These are phyloP conservation scores for Aspergillaceae sp. DNA, from an alignment of 2,329 filamentous ascomycete species.

Conservation along the genomic window DNA sequence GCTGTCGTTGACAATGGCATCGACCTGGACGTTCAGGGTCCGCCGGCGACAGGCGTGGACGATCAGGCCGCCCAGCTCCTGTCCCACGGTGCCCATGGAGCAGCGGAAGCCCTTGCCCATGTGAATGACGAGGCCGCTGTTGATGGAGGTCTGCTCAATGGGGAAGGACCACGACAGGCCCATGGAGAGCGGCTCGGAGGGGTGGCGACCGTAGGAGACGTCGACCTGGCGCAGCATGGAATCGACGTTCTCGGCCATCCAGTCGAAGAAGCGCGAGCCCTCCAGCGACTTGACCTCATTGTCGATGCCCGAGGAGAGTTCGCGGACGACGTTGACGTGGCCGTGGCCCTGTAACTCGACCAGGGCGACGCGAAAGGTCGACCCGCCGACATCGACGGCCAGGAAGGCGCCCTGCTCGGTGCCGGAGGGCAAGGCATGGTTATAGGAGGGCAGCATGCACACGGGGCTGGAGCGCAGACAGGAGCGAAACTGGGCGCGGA, in stretches of 20 bases:
- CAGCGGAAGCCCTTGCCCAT: conserved; percentile 61
- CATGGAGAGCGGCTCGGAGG: conserved; percentile 41
- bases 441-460: conserved; percentile 59
- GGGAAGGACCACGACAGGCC: conserved; percentile 61
- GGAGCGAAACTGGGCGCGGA: conserved; percentile 45
- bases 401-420: conserved; percentile 52
- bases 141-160: conserved; percentile 54
- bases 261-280: conserved; percentile 55
- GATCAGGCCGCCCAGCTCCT: conserved; percentile 53
- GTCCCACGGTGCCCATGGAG: conserved; percentile 49
- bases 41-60: conserved; percentile 49
- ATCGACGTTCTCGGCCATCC: conserved; percentile 55
- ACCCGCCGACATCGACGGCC: conserved; percentile 58
- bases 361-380: conserved; percentile 55
- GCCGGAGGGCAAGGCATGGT: conserved; percentile 52
- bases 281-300: conserved; percentile 46
- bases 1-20: conserved; percentile 57
- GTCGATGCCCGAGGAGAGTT: conserved; percentile 49
- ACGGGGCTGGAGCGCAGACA: conserved; percentile 49
- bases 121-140: conserved; percentile 48
- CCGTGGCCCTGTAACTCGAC: conserved; percentile 47
- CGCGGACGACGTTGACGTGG: conserved; percentile 48
- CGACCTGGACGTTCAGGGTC: conserved; percentile 49
- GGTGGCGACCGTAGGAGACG: conserved; percentile 31
- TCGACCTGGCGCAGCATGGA: conserved; percentile 41